Percentiles rank a stretch among this genome's conserved stretches.
Conservation (phyloP, 306 rosid genomes). For the Vigna reflexopilosa region DNA sequence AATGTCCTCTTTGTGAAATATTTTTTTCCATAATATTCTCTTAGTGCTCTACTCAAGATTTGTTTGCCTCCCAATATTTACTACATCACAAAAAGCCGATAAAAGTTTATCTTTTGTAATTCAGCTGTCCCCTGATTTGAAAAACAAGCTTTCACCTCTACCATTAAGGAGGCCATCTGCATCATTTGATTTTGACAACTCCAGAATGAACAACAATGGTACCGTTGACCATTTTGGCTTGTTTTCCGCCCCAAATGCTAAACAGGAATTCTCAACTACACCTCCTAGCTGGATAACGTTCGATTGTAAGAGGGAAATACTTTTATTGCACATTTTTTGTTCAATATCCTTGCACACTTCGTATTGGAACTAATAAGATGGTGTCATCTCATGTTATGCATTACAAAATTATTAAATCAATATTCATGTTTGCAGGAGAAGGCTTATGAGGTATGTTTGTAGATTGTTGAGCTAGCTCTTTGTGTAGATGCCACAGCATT, state of each 20-base stretch:
- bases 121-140: slow-evolving; percentile 63
- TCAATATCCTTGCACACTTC: slow-evolving; percentile 9
- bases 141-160: slow-evolving; percentile 47
- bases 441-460: slow-evolving; percentile 3
- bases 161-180: slow-evolving; percentile 47
- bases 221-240: slow-evolving; percentile 55
- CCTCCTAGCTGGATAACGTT: slow-evolving; percentile 74
- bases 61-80: slow-evolving; percentile 4
- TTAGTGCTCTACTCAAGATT: not conserved
- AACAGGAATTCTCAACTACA: slow-evolving; percentile 46
- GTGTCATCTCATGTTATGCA: slow-evolving; percentile 19
- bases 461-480: slow-evolving; percentile 47
- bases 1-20: not conserved
- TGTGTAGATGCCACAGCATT: slow-evolving; percentile 44
- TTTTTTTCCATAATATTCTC: not conserved
- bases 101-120: slow-evolving; percentile 27
- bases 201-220: slow-evolving; percentile 41
- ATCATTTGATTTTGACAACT: slow-evolving; percentile 50
- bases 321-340: slow-evolving; percentile 25
- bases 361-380: not conserved
- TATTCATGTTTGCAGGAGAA: slow-evolving; percentile 50
- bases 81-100: not conserved
- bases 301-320: slow-evolving; percentile 68
- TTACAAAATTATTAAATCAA: slow-evolving; percentile 27
- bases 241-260: slow-evolving; percentile 44